Percentiles rank a stretch among this genome's conserved stretches.
Conservation (phyloP, 352 stramenopile genomes). For the Phytophthora capsici region DNA sequence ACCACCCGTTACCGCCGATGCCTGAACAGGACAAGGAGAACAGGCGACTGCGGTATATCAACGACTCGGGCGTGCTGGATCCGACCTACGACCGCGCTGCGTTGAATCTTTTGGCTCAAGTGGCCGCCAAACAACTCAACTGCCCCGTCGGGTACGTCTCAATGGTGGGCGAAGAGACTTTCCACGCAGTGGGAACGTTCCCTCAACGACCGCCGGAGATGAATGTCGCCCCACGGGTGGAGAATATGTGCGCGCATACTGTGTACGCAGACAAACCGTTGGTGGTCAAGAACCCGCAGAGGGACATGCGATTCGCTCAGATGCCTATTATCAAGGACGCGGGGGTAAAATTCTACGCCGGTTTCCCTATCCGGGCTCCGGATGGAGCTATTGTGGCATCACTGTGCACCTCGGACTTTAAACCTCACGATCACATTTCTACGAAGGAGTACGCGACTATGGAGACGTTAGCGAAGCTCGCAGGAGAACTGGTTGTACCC, state of each 20-base stretch:
- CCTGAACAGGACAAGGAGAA: slow-evolving; percentile 38
- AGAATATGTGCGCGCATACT: slow-evolving; percentile 62
- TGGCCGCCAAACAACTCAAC: no score
- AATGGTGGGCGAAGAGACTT: no score
- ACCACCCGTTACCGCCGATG: slow-evolving; percentile 48
- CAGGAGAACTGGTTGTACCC: slow-evolving; percentile 39
- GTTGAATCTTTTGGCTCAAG: slow-evolving; percentile 52
- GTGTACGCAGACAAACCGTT: slow-evolving; percentile 63
- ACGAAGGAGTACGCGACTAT: slow-evolving; percentile 75
- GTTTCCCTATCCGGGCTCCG: slow-evolving; percentile 58
- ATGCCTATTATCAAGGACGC: slow-evolving; percentile 50
- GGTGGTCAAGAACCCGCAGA: slow-evolving; percentile 61
- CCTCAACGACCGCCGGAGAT: no score
- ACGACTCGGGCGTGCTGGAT: slow-evolving; percentile 43
- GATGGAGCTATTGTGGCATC: slow-evolving; percentile 57
- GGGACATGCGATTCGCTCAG: slow-evolving; percentile 64
- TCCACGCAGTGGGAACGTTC: no score
- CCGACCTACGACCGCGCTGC: slow-evolving; percentile 47
- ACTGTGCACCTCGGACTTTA: slow-evolving; percentile 53
- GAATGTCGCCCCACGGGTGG: no score
- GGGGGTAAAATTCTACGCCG: slow-evolving; percentile 66
- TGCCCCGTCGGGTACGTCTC: no score
- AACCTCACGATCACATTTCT: slow-evolving; percentile 55
- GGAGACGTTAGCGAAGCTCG: slow-evolving; percentile 57
- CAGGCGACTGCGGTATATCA: slow-evolving; percentile 43